Base-by-base conservation (phyloP, 177 flowering plant species). In the Vitis hybrid region DNA sequence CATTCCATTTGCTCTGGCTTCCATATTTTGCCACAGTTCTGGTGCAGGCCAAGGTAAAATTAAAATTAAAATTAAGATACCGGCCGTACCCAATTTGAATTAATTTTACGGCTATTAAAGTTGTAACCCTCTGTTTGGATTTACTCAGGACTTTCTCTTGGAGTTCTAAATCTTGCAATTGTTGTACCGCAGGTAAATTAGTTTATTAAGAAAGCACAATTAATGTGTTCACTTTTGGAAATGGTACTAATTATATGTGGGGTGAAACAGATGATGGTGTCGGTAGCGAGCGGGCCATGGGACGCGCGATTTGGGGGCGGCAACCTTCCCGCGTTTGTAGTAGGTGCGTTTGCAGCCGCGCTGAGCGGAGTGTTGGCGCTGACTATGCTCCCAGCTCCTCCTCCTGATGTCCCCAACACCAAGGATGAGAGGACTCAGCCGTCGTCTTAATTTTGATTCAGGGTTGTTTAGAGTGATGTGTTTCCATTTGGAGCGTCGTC, bases 31-130 rank as follows among this genome's bases (percentile, higher is more conserved):
- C 3, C 74, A 61, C 60, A 51, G 70, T 27, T 68, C 82, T 6
- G 91, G 88, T 55, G 81, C 90, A 1, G 97, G 96, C 12, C 97
- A 86, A 86, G 94, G 92, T 88, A 78, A 49, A 5, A 24, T 8
- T 8, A 40, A 40, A 40, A 40, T 40, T 40, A 40, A 40, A 40
- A 40, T 40, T 40, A 6, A 40, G 5, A 40, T 7, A 6, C 30
- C 27, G 2, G 2, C 27, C 27, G 5, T 50, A 14, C 52, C 8
- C 19, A 18, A 46, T 17, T 63, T 18, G 4, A 13, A 40, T 7
- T 2, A n/a, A 13, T 17, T 4, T 9, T 48, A 2, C 30, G 13
- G 13, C 18, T 17, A 40, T 6, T 40, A 40, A 46, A 46, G 4
- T 10, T n/a, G 24, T 5, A 0, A 24, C 60, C 8, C 30, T 11